A percentile compares a stretch with the other conserved stretches of the same genome.
Evolutionary conservation across 768 basidiomycete genomes (phyloP).

Genomic region (Tephrocybe sp.): DNA sequence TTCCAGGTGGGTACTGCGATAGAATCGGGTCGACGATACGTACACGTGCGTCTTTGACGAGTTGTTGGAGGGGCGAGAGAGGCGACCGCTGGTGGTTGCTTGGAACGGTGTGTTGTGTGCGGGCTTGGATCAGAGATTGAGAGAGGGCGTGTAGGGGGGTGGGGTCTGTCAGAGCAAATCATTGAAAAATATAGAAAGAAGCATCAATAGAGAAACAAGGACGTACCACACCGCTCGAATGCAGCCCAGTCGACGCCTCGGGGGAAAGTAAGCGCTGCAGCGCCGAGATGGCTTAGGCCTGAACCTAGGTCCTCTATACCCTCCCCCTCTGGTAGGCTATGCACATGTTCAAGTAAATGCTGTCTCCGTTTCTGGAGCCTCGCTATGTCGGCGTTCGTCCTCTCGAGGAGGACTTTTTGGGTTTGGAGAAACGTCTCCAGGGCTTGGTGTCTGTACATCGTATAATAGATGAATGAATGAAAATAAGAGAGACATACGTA

Average conservation of each 20-base stretch:
- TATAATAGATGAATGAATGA: no score
- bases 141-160: constrained; percentile 49
- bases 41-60: constrained; percentile 34
- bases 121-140: constrained; percentile 28
- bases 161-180: constrained; percentile 44
- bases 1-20: constrained; percentile 23
- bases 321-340: not conserved
- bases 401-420: constrained; percentile 56
- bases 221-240: constrained; percentile 55
- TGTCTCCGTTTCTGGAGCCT: constrained; percentile 45
- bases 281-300: constrained; percentile 34
- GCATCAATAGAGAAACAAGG: not conserved
- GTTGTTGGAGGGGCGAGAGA: constrained; percentile 17
- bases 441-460: constrained; percentile 58
- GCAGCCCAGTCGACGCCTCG: constrained; percentile 60
- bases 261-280: constrained; percentile 41
- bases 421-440: constrained; percentile 63
- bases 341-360: constrained; percentile 28
- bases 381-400: constrained; percentile 62
- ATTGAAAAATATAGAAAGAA: not conserved
- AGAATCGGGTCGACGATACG: constrained; percentile 51
- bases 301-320: not conserved
- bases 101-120: constrained; percentile 23
- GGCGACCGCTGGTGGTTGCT: constrained; percentile 11
- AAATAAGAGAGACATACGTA: no score